A percentile compares a stretch with the other conserved stretches of the same genome.
These are phyloP conservation scores for Ophiostoma pallidulum DNA, from an alignment of 2,329 filamentous ascomycete species.

Conservation along the genomic window DNA sequence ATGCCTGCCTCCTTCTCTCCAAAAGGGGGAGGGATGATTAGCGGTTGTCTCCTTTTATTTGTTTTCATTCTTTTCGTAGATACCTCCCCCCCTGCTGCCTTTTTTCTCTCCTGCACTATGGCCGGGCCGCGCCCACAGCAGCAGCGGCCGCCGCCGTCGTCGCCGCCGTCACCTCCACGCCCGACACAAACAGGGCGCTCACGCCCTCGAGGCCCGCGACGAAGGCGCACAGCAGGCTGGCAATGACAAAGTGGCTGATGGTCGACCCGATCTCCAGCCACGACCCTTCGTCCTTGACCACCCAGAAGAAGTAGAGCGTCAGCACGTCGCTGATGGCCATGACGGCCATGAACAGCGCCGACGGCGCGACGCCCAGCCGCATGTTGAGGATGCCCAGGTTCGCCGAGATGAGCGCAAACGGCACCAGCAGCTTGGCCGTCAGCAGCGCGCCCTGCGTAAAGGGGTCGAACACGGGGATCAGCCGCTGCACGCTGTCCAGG, in stretches of 20 bases:
- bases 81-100: background rate
- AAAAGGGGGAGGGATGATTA: too few species aligned
- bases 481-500: slow-evolving; percentile 75
- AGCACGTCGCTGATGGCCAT: slow-evolving; percentile 87
- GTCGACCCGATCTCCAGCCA: slow-evolving; percentile 98
- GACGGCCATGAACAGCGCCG: slow-evolving; percentile 86
- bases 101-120: background rate
- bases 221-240: slow-evolving; percentile 80
- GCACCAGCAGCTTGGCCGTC: slow-evolving; percentile 81
- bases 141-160: background rate
- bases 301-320: slow-evolving; percentile 95
- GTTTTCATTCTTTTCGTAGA: too few species aligned
- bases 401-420: slow-evolving; percentile 84
- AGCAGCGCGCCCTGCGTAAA: slow-evolving; percentile 84
- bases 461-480: slow-evolving; percentile 87
- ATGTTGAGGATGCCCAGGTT: slow-evolving; percentile 91
- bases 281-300: slow-evolving; percentile 89
- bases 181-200: slow-evolving; percentile 72
- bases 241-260: slow-evolving; percentile 92
- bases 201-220: slow-evolving; percentile 79
- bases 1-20: too few species aligned
- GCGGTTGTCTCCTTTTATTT: too few species aligned
- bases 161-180: slow-evolving; percentile 56
- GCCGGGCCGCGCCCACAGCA: too few species aligned
- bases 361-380: slow-evolving; percentile 72